A percentile compares a stretch with the other conserved stretches of the same genome.
phyloP scores from a whole-genome alignment of 805 yeast genomes.

The Wickerhamiella shivajii region DNA sequence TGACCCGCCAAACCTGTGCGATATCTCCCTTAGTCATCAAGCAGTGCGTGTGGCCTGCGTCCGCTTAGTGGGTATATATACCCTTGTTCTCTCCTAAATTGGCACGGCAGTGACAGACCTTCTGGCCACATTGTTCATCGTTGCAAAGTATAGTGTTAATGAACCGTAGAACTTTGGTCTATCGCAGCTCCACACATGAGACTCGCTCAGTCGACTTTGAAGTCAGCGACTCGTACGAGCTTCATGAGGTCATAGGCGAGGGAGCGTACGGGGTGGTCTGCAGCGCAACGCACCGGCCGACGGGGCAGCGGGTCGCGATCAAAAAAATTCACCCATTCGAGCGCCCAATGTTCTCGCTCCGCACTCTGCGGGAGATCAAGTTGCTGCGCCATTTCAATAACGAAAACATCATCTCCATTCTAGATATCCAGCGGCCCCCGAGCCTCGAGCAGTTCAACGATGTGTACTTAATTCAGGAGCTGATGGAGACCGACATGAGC shows the following conservation, averaged over 20 bases:
- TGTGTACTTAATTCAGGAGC: slow-evolving; percentile 66
- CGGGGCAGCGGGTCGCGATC: slow-evolving; percentile 83
- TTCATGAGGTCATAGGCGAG: slow-evolving; percentile 76
- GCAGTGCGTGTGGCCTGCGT: too few species aligned
- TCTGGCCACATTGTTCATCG: too few species aligned
- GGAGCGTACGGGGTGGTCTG: slow-evolving; percentile 95
- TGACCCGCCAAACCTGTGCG: too few species aligned
- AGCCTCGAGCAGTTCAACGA: slow-evolving; percentile 65
- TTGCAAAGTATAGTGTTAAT: too few species aligned
- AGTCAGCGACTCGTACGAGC: slow-evolving; percentile 75
- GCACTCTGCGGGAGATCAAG: slow-evolving; percentile 83
- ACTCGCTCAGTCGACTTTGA: slow-evolving; percentile 46
- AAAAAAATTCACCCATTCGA: slow-evolving; percentile 90
- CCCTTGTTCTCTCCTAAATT: too few species aligned
- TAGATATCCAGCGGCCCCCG: slow-evolving; percentile 78
- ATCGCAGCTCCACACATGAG: slow-evolving; percentile 7
- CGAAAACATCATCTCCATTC: slow-evolving; percentile 79
- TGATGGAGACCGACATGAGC: slow-evolving; percentile 98
- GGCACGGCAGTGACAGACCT: too few species aligned
- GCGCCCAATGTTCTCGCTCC: slow-evolving; percentile 70
- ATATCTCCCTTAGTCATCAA: too few species aligned
- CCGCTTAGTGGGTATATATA: too few species aligned
- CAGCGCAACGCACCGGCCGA: slow-evolving; percentile 74
- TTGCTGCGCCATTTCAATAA: slow-evolving; percentile 80
- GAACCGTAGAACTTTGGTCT: slow-evolving; percentile 4